These are phyloP conservation scores for Aureobasidium vineae DNA, from an alignment of 2,329 filamentous ascomycete genomes.

Conservation along the genomic window DNA sequence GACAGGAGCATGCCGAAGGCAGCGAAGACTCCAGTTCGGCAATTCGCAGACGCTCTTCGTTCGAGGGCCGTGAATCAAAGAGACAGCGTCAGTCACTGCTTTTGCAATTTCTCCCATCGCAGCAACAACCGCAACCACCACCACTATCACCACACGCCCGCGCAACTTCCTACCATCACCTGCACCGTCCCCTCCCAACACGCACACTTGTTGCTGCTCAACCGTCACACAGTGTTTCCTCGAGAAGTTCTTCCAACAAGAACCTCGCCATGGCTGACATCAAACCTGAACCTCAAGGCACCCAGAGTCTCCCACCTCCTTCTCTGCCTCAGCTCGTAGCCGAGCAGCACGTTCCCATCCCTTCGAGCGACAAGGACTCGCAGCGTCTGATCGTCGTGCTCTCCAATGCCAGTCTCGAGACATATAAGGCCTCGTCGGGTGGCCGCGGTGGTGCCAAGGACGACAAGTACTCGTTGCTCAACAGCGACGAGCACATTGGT, in stretches of 20 bases:
- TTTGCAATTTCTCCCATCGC: constrained; percentile 13
- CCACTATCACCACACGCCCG: not conserved
- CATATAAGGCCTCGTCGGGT: constrained; percentile 75
- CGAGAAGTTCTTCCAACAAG: constrained; percentile 30
- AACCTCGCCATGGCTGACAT: constrained; percentile 30
- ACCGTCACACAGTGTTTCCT: constrained; percentile 22
- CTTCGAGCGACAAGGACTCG: constrained; percentile 82
- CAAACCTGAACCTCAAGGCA: constrained; percentile 48
- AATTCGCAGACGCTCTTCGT: constrained; percentile 25
- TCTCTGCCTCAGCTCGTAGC: constrained; percentile 87
- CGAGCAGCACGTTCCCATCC: constrained; percentile 84
- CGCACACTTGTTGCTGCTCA: constrained; percentile 27
- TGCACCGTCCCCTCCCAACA: constrained; percentile 7
- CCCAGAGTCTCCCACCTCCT: constrained; percentile 91
- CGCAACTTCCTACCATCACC: constrained; percentile 13
- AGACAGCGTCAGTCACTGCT: constrained; percentile 29
- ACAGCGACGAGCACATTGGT: constrained; percentile 98
- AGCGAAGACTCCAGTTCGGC: constrained; percentile 9
- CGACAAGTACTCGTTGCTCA: constrained; percentile 95
- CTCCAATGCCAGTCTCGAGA: constrained; percentile 95
- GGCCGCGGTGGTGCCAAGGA: constrained; percentile 66
- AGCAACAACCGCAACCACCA: constrained; percentile 7
- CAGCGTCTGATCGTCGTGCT: constrained; percentile 92
- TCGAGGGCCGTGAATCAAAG: constrained; percentile 28
- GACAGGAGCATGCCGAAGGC: constrained; percentile 20